Evolutionary conservation across 2,329 filamentous ascomycete genomes (phyloP).

Genomic region (Daldinia sp.): DNA sequence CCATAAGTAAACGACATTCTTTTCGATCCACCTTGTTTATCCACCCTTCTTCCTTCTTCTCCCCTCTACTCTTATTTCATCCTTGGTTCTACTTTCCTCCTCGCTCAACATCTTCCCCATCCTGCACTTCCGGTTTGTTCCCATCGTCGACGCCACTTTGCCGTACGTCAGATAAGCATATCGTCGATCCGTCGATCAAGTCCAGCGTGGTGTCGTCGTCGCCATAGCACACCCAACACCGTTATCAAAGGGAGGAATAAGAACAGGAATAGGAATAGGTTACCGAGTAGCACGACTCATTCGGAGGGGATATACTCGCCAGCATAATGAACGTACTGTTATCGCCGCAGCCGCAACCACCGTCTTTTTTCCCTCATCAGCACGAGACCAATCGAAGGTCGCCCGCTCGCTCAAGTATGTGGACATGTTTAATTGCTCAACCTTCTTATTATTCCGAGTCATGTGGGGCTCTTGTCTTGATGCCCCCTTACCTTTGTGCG

Average conservation of each 20-base stretch:
- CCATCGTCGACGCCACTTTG: conserved; percentile 4
- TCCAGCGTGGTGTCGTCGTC: not conserved
- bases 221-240: not conserved
- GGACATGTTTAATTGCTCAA: not conserved
- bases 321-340: conserved; percentile 67
- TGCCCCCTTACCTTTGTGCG: not conserved
- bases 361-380: conserved; percentile 63
- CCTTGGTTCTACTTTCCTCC: not conserved
- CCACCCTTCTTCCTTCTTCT: not conserved
- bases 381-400: conserved; percentile 64
- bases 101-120: conserved; percentile 3
- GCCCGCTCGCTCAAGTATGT: conserved; percentile 64
- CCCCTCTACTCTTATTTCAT: conserved; percentile 7
- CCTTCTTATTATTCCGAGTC: not conserved
- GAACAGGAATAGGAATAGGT: too few relatives aligned
- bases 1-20: conserved; percentile 22
- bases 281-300: not conserved
- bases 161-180: conserved; percentile 2
- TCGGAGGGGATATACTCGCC: conserved; percentile 1
- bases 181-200: not conserved
- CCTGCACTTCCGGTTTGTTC: conserved; percentile 5
- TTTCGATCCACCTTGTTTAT: conserved; percentile 5
- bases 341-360: conserved; percentile 67
- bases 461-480: conserved; percentile 8
- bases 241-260: not conserved